Conservation (phyloP, 2,329 filamentous ascomycete species). For the Shiraia bambusicola region DNA sequence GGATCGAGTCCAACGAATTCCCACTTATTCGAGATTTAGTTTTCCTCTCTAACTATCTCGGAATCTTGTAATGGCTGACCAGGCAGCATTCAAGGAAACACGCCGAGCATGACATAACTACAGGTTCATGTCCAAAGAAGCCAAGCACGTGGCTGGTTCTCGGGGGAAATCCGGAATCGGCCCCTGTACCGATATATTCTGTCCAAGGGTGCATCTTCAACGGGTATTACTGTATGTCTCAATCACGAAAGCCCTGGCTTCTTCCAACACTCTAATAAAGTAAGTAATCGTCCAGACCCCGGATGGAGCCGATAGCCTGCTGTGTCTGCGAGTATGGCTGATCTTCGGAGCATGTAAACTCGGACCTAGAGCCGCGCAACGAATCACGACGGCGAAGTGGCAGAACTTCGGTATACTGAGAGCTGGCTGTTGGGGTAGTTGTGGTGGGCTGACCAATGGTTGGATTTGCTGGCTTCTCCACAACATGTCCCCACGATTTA, state of each 20-base stretch:
- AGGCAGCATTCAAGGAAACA: not conserved
- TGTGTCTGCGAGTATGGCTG: slow-evolving; percentile 6
- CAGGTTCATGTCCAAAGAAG: slow-evolving; percentile 3
- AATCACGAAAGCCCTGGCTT: not conserved
- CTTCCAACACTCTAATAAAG: not conserved
- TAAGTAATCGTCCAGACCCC: slow-evolving; percentile 2
- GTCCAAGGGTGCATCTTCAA: no score
- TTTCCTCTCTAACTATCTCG: not conserved
- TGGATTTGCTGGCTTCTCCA: slow-evolving; percentile 12
- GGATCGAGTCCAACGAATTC: not conserved
- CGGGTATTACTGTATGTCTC: not conserved
- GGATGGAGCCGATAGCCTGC: slow-evolving; percentile 6
- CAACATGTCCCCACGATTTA: slow-evolving; percentile 7
- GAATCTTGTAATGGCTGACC: not conserved
- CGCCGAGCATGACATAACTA: slow-evolving; percentile 12
- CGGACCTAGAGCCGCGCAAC: slow-evolving; percentile 1
- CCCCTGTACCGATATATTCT: not conserved
- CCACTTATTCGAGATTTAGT: not conserved
- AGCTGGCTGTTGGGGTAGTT: slow-evolving; percentile 7
- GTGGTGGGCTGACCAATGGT: slow-evolving; percentile 11
- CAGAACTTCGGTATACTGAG: slow-evolving; percentile 20
- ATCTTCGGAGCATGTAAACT: slow-evolving; percentile 4
- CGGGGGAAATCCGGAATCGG: slow-evolving; percentile 6
- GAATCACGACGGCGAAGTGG: slow-evolving; percentile 13
- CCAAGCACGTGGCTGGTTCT: slow-evolving; percentile 18